Evolutionary conservation across 352 stramenopile genomes (phyloP).

Genomic region (Globisporangium mamillatum): DNA sequence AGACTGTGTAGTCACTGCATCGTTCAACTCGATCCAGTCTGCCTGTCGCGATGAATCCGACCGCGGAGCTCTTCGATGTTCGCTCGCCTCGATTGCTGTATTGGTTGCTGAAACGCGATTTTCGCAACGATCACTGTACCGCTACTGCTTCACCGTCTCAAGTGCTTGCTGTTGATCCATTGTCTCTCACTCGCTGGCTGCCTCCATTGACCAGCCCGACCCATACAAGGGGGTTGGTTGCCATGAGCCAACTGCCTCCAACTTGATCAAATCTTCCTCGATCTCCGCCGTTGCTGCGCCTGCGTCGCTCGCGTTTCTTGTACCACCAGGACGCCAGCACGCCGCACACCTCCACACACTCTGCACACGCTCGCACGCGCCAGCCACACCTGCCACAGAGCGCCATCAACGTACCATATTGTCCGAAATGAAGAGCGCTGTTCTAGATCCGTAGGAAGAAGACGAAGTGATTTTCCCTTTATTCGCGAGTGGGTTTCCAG

Average conservation of each 20-base stretch:
- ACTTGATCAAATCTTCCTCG: neutral
- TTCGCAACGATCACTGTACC: neutral
- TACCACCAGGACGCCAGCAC: neutral
- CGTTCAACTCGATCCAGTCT: neutral
- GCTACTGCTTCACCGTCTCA: neutral
- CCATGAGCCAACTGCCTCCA: neutral
- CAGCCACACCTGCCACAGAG: conserved; percentile 3
- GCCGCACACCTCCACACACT: neutral
- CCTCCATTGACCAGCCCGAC: neutral
- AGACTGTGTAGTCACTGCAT: neutral
- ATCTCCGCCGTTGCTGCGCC: neutral
- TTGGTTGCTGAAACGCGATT: neutral
- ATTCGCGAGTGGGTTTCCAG: conserved; percentile 12
- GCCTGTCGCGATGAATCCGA: neutral
- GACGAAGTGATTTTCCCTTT: conserved; percentile 66
- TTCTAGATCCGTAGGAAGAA: conserved; percentile 88
- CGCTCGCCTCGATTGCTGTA: neutral
- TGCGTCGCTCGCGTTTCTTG: neutral
- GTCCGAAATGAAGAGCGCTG: conserved; percentile 43
- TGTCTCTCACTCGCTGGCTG: neutral
- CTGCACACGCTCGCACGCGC: neutral
- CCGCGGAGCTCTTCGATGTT: neutral
- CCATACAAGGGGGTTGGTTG: neutral
- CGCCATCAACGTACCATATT: conserved; percentile 56
- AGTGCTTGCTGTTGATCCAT: neutral